A percentile compares a stretch with the other conserved stretches of the same genome.
Evolutionary conservation across 2,329 filamentous ascomycete species (phyloP).

Genomic region (Alternaria gaisen): DNA sequence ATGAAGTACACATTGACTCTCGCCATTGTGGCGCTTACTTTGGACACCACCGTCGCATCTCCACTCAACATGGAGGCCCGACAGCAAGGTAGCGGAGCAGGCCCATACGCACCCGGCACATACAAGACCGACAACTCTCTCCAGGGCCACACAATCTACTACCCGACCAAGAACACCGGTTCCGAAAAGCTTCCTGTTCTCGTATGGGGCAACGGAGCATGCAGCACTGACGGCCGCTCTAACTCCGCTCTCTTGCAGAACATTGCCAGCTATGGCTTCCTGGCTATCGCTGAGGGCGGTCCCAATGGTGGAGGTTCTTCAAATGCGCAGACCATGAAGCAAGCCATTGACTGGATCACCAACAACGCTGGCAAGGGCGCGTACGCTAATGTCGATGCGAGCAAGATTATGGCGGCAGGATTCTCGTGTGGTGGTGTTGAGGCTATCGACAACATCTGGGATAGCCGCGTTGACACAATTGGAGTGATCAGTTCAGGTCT

Average conservation of each 20-base stretch:
- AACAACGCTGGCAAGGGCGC: conserved; percentile 22
- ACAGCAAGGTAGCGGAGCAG: conserved; percentile 8
- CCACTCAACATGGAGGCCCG: conserved; percentile 5
- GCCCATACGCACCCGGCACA: conserved; percentile 7
- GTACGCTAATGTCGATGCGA: conserved; percentile 32
- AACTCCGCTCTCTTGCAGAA: no score
- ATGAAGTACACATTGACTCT: no score
- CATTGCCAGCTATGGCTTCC: no score
- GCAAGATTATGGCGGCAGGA: conserved; percentile 24
- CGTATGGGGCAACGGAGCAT: no score
- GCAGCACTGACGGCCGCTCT: no score
- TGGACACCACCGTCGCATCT: not conserved
- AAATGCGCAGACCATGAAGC: no score
- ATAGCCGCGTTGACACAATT: not conserved
- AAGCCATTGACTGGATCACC: no score
- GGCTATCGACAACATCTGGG: conserved; percentile 22
- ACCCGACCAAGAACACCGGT: conserved; percentile 14
- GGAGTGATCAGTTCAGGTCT: no score
- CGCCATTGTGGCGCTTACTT: no score
- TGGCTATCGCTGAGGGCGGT: no score
- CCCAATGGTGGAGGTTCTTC: no score
- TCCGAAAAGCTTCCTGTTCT: not conserved
- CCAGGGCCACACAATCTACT: conserved; percentile 27
- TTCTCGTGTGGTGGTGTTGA: conserved; percentile 30
- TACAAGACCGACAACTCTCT: conserved; percentile 22